Conservation (phyloP, 1,284 basidiomycete genomes). For the Violaceomyces palustris region DNA sequence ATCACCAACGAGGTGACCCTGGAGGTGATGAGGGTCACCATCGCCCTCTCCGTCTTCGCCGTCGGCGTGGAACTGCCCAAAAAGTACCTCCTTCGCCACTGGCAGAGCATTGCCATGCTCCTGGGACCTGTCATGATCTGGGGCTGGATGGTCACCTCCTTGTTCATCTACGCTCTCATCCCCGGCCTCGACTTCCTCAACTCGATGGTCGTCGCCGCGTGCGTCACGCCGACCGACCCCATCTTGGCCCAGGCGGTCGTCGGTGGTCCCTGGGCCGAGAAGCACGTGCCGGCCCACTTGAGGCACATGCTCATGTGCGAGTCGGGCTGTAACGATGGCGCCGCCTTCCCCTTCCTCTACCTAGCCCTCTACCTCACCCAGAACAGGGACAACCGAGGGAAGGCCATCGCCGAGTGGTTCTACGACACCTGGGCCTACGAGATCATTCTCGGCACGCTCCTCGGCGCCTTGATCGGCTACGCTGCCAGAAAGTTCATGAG, state of each 20-base stretch:
- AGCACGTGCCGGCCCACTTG: slow-evolving; percentile 93
- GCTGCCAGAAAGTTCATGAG: slow-evolving; percentile 88
- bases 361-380: slow-evolving; percentile 84
- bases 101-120: slow-evolving; percentile 80
- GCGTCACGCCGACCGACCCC: slow-evolving; percentile 93
- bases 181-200: slow-evolving; percentile 38
- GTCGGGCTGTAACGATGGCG: slow-evolving; percentile 69
- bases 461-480: slow-evolving; percentile 76
- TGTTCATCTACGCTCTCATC: slow-evolving; percentile 46
- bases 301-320: slow-evolving; percentile 88
- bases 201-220: slow-evolving; percentile 65
- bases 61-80: slow-evolving; percentile 68
- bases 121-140: slow-evolving; percentile 80
- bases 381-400: slow-evolving; percentile 62
- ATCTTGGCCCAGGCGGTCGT: slow-evolving; percentile 64
- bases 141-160: slow-evolving; percentile 78
- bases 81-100: slow-evolving; percentile 78
- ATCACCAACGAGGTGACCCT: slow-evolving; percentile 61
- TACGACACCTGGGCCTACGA: slow-evolving; percentile 63
- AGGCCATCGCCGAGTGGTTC: slow-evolving; percentile 57
- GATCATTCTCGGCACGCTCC: slow-evolving; percentile 70
- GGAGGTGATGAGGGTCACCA: slow-evolving; percentile 90
- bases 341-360: slow-evolving; percentile 91
- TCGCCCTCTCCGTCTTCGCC: slow-evolving; percentile 95
- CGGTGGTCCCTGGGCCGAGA: slow-evolving; percentile 95